Conservation (phyloP, 2,329 filamentous ascomycete species). For the Talaromyces albobiverticillius region DNA sequence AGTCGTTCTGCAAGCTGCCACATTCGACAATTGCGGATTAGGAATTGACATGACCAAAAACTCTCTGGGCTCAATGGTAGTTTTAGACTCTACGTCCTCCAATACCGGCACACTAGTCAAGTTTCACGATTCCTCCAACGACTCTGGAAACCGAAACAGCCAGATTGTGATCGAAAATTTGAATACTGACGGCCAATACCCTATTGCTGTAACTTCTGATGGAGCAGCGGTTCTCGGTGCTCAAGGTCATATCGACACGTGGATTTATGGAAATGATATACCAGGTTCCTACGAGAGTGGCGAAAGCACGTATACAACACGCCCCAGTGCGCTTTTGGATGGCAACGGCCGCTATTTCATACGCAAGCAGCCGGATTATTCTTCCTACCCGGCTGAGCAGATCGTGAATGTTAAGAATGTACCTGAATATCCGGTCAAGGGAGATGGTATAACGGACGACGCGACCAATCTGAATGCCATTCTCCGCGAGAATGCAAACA, state of each 20-base stretch:
- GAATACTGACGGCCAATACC: slow-evolving; percentile 21
- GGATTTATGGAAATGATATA: slow-evolving; percentile 33
- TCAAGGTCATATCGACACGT: slow-evolving; percentile 22
- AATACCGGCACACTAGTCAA: slow-evolving; percentile 17
- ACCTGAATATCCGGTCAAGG: slow-evolving; percentile 36
- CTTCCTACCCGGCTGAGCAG: slow-evolving; percentile 38
- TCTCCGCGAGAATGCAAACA: slow-evolving; percentile 29
- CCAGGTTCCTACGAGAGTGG: slow-evolving; percentile 10
- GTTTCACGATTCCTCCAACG: slow-evolving; percentile 18
- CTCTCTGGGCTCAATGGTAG: slow-evolving; percentile 17
- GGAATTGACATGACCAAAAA: slow-evolving; percentile 15
- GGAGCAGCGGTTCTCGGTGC: slow-evolving; percentile 22
- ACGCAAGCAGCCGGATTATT: slow-evolving; percentile 42
- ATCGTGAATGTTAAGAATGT: slow-evolving; percentile 50
- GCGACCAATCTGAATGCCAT: slow-evolving; percentile 35
- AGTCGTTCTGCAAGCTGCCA: slow-evolving; percentile 23
- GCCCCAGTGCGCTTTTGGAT: slow-evolving; percentile 8
- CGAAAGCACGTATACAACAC: background rate
- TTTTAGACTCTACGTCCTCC: slow-evolving; percentile 17
- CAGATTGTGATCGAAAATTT: slow-evolving; percentile 30
- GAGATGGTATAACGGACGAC: slow-evolving; percentile 42
- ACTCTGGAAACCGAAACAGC: slow-evolving; percentile 30
- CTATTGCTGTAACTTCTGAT: slow-evolving; percentile 22
- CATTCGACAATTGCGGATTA: slow-evolving; percentile 19
- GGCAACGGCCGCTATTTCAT: slow-evolving; percentile 36